These are phyloP conservation scores for Kalmusia sp. DNA, from an alignment of 2,329 filamentous ascomycete species.

Conservation along the genomic window DNA sequence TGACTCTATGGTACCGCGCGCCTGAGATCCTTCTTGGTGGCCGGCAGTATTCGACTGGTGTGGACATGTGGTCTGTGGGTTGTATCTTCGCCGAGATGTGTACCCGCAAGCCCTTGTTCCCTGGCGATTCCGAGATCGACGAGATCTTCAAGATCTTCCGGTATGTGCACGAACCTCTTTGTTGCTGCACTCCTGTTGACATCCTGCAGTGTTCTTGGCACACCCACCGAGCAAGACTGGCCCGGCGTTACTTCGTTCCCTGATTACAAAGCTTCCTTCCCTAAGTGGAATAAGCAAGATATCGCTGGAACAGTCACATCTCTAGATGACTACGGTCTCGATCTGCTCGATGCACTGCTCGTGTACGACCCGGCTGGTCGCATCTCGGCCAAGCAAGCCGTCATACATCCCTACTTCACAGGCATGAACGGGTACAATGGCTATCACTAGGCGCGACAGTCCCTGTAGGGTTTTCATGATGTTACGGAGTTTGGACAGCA, in stretches of 20 bases:
- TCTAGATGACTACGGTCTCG: conserved; percentile 74
- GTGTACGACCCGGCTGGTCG: conserved; percentile 87
- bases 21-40: conserved; percentile 91
- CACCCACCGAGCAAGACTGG: conserved; percentile 82
- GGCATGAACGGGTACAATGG: conserved; percentile 51
- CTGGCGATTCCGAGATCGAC: conserved; percentile 90
- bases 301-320: conserved; percentile 71
- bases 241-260: conserved; percentile 94
- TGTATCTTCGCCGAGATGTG: conserved; percentile 98
- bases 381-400: conserved; percentile 88
- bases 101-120: conserved; percentile 89
- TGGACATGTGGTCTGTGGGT: conserved; percentile 95
- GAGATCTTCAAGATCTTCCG: conserved; percentile 96
- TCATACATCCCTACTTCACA: conserved; percentile 82
- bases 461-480: conserved; percentile 36
- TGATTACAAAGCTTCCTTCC: conserved; percentile 91
- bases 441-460: conserved; percentile 33
- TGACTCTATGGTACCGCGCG: conserved; percentile 91
- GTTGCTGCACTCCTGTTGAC: conserved; percentile 15
- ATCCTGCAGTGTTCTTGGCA: conserved; percentile 68
- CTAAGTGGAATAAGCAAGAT: conserved; percentile 82
- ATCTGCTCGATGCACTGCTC: conserved; percentile 74
- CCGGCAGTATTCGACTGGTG: conserved; percentile 89
- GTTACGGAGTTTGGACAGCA: conserved; percentile 36
- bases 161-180: conserved; percentile 54